Evolutionary conservation across 164 flowering plant genomes (phyloP), one percentile per base, ranked within the genome.

Genomic region (Stephania japonica): DNA sequence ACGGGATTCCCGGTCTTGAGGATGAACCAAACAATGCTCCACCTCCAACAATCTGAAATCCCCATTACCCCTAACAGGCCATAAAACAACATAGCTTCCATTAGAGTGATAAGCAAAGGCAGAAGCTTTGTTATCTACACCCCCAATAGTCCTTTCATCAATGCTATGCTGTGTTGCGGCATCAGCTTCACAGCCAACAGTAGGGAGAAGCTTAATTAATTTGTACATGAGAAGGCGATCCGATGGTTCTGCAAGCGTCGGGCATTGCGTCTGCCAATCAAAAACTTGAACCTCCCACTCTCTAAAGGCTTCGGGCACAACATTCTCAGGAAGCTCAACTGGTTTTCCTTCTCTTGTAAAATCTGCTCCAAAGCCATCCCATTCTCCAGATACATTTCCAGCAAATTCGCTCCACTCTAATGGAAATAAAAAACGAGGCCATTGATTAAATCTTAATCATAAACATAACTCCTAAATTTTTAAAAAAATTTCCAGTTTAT

Each of bases 171-270:
- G 83, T 1, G 97, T 95, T 18, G 98, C 97, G 19, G 99, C 99
- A 83, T 95, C 99, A n/a, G 98, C 99, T 82, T 95, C 99, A 76
- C 99, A 95, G 21, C 98, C 99, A 38, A 95, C 98, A 4, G 99
- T 95, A 2, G 99, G 98, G 56, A 95, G 90, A 56, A 95, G 78
- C 82, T 87, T 85, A 26, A 93, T 87, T 71, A 84, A 56, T 77
- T 88, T 95, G 86, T 91, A 95, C 10, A 72, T 2, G 80, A 92
- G 78, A 67, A 53, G 5, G 65, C 12, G 62, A 11, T 82, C 77
- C 38, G 80, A 76, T 7, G 86, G 72, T 26, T 81, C 76, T 3
- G 97, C 98, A 41, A 95, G 90, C 23, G 98, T 91, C 0, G 99
- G 97, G 83, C 98, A 92, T 66, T 92, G 98, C 9, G 94, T 95